phyloP scores from a whole-genome alignment of 106 monocot species.

The Posidonia australis region DNA sequence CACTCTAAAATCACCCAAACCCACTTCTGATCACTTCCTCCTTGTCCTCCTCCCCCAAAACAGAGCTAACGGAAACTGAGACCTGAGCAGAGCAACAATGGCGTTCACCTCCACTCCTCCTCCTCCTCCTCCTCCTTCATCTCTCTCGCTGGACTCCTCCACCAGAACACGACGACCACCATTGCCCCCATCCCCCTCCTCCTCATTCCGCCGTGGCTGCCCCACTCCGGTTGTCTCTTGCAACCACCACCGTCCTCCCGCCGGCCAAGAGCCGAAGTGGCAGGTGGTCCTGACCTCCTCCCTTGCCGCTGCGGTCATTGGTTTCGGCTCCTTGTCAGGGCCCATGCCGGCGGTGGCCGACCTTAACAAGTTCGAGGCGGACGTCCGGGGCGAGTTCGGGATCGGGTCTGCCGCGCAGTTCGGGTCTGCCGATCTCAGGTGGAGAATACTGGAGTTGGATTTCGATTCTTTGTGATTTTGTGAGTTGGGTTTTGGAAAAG shows the following conservation, averaged over 20 bases:
- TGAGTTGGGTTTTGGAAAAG: not conserved
- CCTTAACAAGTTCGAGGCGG: conserved; percentile 88
- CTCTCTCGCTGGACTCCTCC: too few relatives aligned
- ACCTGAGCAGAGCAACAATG: too few relatives aligned
- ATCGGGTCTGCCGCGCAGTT: conserved; percentile 93
- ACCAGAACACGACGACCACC: not conserved
- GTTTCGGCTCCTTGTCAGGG: conserved; percentile 18
- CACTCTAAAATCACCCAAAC: too few relatives aligned
- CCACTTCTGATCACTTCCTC: too few relatives aligned
- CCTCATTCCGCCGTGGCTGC: not conserved
- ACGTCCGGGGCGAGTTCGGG: conserved; percentile 81
- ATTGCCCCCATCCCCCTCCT: not conserved
- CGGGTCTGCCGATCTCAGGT: conserved; percentile 95
- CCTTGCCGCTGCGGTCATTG: conserved; percentile 46
- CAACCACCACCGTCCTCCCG: not conserved
- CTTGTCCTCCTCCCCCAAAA: too few relatives aligned
- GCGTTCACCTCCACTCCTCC: too few relatives aligned
- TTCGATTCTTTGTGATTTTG: not conserved
- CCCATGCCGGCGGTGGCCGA: conserved; percentile 60
- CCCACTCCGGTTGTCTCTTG: not conserved
- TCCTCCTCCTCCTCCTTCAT: too few relatives aligned
- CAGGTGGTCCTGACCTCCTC: conserved; percentile 36
- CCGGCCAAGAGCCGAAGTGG: conserved; percentile 28
- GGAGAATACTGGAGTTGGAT: too few relatives aligned
- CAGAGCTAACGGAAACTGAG: too few relatives aligned